These are phyloP conservation scores for Lactifluus hygrophoroides DNA, from an alignment of 768 basidiomycete genomes.

Conservation along the genomic window DNA sequence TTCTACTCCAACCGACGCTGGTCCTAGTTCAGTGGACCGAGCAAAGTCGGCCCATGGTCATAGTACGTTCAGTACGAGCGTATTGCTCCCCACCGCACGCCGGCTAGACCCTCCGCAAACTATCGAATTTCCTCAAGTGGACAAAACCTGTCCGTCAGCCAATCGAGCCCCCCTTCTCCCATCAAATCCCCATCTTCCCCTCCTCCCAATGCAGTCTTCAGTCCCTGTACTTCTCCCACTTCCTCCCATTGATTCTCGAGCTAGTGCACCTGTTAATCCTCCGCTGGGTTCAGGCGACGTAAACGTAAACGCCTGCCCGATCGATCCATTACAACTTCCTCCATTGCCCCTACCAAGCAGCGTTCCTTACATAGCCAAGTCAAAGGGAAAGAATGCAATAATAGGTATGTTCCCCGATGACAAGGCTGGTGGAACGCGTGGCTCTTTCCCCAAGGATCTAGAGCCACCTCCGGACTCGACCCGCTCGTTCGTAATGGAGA, in stretches of 20 bases:
- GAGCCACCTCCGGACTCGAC: conserved; percentile 34
- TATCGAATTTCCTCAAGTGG: not conserved
- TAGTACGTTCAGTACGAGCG: not conserved
- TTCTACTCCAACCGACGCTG: not conserved
- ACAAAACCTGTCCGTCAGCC: not conserved
- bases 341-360: not conserved
- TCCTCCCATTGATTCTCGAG: not conserved
- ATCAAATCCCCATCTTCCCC: not conserved
- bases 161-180: not conserved
- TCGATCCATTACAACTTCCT: not conserved
- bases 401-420: conserved; percentile 11
- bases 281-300: not conserved
- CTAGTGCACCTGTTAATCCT: not conserved
- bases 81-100: not conserved
- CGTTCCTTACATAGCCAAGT: not conserved
- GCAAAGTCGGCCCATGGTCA: not conserved
- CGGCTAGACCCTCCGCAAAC: not conserved
- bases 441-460: conserved; percentile 6
- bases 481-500: conserved; percentile 48
- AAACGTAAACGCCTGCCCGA: not conserved
- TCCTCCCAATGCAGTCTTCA: not conserved
- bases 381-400: not conserved
- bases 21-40: not conserved
- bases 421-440: conserved; percentile 2
- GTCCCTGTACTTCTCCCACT: not conserved